Evolutionary conservation across 2,329 filamentous ascomycete genomes (phyloP).

Genomic region (Microdochium nivale): DNA sequence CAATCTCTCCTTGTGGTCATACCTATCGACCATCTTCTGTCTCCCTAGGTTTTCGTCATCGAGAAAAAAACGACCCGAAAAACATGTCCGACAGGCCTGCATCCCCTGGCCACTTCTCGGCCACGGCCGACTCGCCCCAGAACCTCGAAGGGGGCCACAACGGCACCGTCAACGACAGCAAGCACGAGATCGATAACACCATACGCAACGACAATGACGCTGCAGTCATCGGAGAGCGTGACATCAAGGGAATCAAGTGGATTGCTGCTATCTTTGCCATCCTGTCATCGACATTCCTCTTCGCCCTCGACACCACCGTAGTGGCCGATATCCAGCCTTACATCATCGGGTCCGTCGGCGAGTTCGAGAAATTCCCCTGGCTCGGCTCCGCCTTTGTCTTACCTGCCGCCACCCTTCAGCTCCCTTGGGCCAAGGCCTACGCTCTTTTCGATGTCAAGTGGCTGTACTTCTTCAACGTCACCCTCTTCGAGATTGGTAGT

Average conservation of each 20-base stretch:
- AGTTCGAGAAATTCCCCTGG: conserved; percentile 30
- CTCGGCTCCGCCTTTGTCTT: conserved; percentile 27
- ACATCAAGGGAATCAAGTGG: conserved; percentile 10
- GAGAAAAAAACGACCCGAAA: too few relatives aligned
- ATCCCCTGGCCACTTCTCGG: too few relatives aligned
- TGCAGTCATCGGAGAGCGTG: not conserved
- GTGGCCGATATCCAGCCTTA: conserved; percentile 32
- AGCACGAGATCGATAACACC: too few relatives aligned
- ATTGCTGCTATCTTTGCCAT: conserved; percentile 14
- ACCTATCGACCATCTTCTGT: too few relatives aligned
- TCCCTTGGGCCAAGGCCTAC: conserved; percentile 26
- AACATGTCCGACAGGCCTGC: too few relatives aligned
- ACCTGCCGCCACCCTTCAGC: conserved; percentile 26
- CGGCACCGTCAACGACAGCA: too few relatives aligned
- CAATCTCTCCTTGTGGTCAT: too few relatives aligned
- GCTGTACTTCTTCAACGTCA: conserved; percentile 14
- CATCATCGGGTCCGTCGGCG: conserved; percentile 25
- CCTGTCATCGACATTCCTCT: conserved; percentile 19
- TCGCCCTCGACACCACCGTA: conserved; percentile 31
- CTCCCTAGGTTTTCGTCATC: too few relatives aligned
- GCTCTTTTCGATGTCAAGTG: conserved; percentile 33
- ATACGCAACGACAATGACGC: too few relatives aligned
- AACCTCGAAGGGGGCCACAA: too few relatives aligned
- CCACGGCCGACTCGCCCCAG: too few relatives aligned
- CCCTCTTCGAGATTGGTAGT: conserved; percentile 14